phyloP scores from a whole-genome alignment of 176 grass and related monocot genomes.

The Themeda triandra region DNA sequence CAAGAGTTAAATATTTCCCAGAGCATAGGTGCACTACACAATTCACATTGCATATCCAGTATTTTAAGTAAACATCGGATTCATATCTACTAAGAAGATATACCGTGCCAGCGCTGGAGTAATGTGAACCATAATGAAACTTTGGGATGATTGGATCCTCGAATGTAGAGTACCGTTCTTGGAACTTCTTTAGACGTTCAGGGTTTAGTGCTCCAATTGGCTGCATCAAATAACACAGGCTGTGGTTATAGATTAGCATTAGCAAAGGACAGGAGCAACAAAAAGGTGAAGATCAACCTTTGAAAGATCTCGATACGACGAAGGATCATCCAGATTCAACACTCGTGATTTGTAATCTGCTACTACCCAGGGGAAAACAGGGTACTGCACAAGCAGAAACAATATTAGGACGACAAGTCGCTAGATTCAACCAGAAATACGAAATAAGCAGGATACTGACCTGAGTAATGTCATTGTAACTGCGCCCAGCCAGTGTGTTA shows the following conservation, averaged over 20 bases:
- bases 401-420: slow-evolving; percentile 9
- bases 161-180: slow-evolving; percentile 92
- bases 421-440: not conserved
- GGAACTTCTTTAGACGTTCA: slow-evolving; percentile 89
- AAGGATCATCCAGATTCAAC: slow-evolving; percentile 77
- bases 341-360: slow-evolving; percentile 74
- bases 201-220: slow-evolving; percentile 89
- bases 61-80: slow-evolving; percentile 16
- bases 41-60: slow-evolving; percentile 1
- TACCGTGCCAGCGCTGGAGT: slow-evolving; percentile 99
- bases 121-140: slow-evolving; percentile 98
- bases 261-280: slow-evolving; percentile 26
- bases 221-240: slow-evolving; percentile 58
- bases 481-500: slow-evolving; percentile 92
- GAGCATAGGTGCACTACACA: not conserved
- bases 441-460: slow-evolving; percentile 29
- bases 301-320: slow-evolving; percentile 89
- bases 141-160: slow-evolving; percentile 98
- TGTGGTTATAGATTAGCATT: slow-evolving; percentile 7
- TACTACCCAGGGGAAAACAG: slow-evolving; percentile 97
- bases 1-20: slow-evolving; percentile 1
- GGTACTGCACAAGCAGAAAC: slow-evolving; percentile 68
- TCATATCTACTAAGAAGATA: slow-evolving; percentile 31
- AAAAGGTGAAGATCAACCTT: slow-evolving; percentile 38
- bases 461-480: slow-evolving; percentile 98